phyloP scores from a whole-genome alignment of 345 rosid species.

The Citrus mangshanensis region DNA sequence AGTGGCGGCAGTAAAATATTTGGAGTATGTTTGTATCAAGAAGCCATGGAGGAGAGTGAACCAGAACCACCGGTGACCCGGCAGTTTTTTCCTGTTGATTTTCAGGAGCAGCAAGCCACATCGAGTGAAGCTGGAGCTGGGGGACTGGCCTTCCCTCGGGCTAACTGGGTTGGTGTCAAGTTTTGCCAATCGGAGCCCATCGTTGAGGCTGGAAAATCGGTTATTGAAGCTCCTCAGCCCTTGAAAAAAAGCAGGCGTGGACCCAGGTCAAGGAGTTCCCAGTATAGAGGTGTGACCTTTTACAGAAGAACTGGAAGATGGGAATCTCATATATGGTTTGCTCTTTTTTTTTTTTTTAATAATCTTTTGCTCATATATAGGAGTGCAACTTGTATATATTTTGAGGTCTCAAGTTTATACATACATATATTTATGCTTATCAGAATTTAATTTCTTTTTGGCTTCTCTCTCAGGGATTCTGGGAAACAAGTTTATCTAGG shows the following conservation, averaged over 20 bases:
- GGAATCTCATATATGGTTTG: constrained; percentile 98
- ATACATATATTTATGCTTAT: background rate
- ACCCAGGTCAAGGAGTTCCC: constrained; percentile 95
- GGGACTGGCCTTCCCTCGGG: constrained; percentile 44
- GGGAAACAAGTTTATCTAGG: constrained; percentile 99
- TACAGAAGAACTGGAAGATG: constrained; percentile 98
- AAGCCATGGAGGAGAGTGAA: constrained; percentile 29
- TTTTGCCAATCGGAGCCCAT: constrained; percentile 59
- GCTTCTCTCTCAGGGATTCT: constrained; percentile 78
- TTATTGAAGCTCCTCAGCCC: constrained; percentile 50
- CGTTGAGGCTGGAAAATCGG: constrained; percentile 28
- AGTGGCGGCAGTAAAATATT: constrained; percentile 41
- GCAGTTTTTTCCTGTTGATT: constrained; percentile 76
- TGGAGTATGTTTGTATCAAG: constrained; percentile 42
- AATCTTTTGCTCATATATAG: background rate
- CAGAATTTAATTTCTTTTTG: background rate
- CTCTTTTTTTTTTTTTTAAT: background rate
- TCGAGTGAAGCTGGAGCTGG: constrained; percentile 28
- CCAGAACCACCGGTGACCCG: constrained; percentile 59
- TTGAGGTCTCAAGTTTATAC: too few species aligned
- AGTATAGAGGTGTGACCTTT: constrained; percentile 93
- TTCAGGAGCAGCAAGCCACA: constrained; percentile 30
- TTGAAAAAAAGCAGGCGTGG: constrained; percentile 90
- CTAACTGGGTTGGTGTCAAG: constrained; percentile 64
- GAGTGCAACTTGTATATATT: background rate